These are phyloP conservation scores for Lathyrus oleraceus DNA, from an alignment of 306 rosid genomes.

Conservation along the genomic window DNA sequence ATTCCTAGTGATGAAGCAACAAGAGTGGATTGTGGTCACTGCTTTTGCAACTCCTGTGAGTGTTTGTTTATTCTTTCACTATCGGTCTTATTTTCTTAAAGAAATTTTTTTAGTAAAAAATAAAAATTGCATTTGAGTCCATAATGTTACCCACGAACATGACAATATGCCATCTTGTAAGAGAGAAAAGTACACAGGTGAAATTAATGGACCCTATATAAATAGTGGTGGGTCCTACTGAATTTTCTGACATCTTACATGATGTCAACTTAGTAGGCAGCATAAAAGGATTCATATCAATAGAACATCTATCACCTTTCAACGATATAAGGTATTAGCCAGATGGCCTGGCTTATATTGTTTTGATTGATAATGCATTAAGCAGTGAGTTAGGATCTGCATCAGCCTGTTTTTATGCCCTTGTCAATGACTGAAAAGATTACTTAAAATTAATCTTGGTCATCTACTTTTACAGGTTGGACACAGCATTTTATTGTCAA, in stretches of 20 bases:
- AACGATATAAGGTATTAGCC: not conserved
- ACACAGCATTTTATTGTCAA: conserved; percentile 80
- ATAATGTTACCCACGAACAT: not conserved
- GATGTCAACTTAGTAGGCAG: not conserved
- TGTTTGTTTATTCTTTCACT: conserved; percentile 23
- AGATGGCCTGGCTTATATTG: conserved; percentile 10
- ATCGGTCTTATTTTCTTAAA: not conserved
- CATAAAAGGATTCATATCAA: not conserved
- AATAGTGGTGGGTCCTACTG: not conserved
- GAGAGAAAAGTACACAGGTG: not conserved
- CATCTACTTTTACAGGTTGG: conserved; percentile 64
- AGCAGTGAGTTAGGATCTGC: conserved; percentile 12
- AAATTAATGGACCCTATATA: not conserved
- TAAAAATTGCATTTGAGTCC: not conserved
- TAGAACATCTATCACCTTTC: not conserved
- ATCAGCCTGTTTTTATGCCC: conserved; percentile 15
- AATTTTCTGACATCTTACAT: not conserved
- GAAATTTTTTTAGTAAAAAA: not conserved
- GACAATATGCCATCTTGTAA: not conserved
- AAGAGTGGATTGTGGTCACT: conserved; percentile 90
- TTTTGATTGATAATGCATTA: not conserved
- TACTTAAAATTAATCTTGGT: not conserved
- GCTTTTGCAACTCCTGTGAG: conserved; percentile 91
- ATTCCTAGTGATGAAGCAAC: conserved; percentile 62
- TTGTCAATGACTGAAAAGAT: not conserved